Conservation (phyloP, 768 basidiomycete genomes). For the Lentinus brumalis region DNA sequence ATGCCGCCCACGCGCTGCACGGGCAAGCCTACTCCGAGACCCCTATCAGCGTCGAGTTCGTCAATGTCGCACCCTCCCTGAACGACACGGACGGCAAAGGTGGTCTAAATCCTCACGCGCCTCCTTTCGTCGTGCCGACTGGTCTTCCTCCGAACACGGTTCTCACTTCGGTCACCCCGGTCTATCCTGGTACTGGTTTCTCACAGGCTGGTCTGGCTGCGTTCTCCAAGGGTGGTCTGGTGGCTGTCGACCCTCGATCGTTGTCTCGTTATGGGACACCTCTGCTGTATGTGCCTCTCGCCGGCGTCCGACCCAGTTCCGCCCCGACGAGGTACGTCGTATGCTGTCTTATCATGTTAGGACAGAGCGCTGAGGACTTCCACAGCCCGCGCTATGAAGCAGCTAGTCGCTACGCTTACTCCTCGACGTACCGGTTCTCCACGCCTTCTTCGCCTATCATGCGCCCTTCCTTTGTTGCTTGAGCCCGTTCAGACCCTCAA, state of each 20-base stretch:
- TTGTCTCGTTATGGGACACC: constrained; percentile 20
- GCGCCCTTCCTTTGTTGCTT: constrained; percentile 5
- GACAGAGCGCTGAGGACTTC: neutral
- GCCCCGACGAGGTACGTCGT: constrained; percentile 27
- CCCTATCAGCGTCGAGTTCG: constrained; percentile 40
- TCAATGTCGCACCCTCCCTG: constrained; percentile 21
- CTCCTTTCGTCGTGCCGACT: constrained; percentile 31
- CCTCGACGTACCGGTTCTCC: neutral
- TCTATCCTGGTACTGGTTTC: constrained; percentile 15
- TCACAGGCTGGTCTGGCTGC: constrained; percentile 12
- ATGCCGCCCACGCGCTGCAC: constrained; percentile 63
- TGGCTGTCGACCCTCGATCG: constrained; percentile 19
- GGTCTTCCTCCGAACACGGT: constrained; percentile 6
- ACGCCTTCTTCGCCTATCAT: constrained; percentile 3
- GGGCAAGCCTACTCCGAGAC: constrained; percentile 63
- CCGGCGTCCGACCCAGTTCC: constrained; percentile 27
- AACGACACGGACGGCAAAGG: constrained; percentile 19
- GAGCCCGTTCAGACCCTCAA: neutral
- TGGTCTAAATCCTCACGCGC: constrained; percentile 35
- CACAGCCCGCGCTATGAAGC: constrained; percentile 14
- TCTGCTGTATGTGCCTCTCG: constrained; percentile 21
- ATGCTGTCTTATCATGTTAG: neutral
- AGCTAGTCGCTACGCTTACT: neutral
- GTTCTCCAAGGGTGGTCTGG: constrained; percentile 14
- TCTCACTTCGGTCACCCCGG: constrained; percentile 11